Evolutionary conservation across 2,329 filamentous ascomycete species (phyloP), one percentile per base, ranked within the genome.

Genomic region (Ophiostoma montium): DNA sequence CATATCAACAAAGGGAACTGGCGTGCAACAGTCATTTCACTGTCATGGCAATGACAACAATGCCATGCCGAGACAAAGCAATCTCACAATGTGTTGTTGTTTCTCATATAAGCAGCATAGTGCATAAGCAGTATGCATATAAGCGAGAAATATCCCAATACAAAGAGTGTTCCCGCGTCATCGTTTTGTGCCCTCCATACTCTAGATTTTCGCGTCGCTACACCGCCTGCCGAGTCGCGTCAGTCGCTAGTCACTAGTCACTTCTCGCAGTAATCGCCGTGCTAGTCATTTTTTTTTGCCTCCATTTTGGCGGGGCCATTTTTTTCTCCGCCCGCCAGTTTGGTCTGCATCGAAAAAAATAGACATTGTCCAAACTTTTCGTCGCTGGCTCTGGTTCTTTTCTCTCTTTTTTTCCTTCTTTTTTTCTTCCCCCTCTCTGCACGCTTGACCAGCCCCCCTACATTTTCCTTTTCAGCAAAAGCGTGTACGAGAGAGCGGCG

Each of bases 381-480:
- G 23, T 8, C 23, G 23, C 8, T 27, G 23, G 23, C 45, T 39
- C 39, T 38, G 30, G 12, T 31, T 31, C 36, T 15, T 46, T 31
- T 36, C 31, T 43, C 35, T 46, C 36, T 45, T 16, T 49, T 38
- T 16, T 49, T 15, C 33, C 46, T 31, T 33, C 44, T 13, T 41
- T 35, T 35, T 36, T 41, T 15, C 31, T 19, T 35, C 49, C 31
- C 50, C 35, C 45, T 50, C 48, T 50, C 35, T 46, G 31, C 48
- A 50, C 48, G 48, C 48, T 50, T 50, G 33, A 38, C 32, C n/a
- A 45, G 31, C 39, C 45, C 47, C 47, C 47, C 47, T 42, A 48
- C 46, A 44, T 44, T 43, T 27, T 27, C 23, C 23, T 27, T 27
- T 12, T 21, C 21, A 44, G 41, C 41, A 36, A 35, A 35, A 46